Conservation (phyloP, 805 yeast species). For the Candida jianshihensis region DNA sequence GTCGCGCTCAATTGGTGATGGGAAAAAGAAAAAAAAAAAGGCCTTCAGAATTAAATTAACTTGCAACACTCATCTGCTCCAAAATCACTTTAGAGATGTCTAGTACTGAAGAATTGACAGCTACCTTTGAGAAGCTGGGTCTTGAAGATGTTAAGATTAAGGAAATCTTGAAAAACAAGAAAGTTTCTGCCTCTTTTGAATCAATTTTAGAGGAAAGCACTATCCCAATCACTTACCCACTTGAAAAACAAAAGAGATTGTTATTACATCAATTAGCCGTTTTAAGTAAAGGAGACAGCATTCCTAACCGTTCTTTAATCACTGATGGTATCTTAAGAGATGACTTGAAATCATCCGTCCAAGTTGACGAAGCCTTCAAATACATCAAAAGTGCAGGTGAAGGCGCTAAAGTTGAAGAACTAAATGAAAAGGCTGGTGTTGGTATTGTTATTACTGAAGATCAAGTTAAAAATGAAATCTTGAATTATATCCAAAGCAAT, state of each 20-base stretch:
- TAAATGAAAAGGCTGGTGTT: constrained; percentile 70
- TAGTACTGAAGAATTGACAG: constrained; percentile 30
- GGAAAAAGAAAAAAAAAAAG: background rate
- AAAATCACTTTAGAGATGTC: constrained; percentile 2
- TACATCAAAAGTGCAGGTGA: constrained; percentile 52
- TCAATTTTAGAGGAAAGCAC: constrained; percentile 45
- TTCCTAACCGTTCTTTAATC: constrained; percentile 43
- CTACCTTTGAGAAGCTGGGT: constrained; percentile 40
- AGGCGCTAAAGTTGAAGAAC: constrained; percentile 37
- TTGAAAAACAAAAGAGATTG: constrained; percentile 55
- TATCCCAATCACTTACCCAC: constrained; percentile 23
- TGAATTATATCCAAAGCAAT: constrained; percentile 51
- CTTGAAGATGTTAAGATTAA: constrained; percentile 66
- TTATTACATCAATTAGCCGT: constrained; percentile 75
- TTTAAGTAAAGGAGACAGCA: constrained; percentile 48
- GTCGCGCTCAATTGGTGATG: too few relatives aligned
- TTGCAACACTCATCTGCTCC: background rate
- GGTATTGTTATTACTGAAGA: constrained; percentile 68
- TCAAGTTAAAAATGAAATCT: constrained; percentile 53
- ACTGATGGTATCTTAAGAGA: constrained; percentile 58
- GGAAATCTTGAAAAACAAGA: constrained; percentile 80
- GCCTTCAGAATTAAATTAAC: constrained; percentile 1
- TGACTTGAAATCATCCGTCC: constrained; percentile 59
- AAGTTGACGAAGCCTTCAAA: constrained; percentile 74
- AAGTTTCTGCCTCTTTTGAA: constrained; percentile 66